Conservation (phyloP, 169 alveolate species). For the Plasmodium gaboni region DNA sequence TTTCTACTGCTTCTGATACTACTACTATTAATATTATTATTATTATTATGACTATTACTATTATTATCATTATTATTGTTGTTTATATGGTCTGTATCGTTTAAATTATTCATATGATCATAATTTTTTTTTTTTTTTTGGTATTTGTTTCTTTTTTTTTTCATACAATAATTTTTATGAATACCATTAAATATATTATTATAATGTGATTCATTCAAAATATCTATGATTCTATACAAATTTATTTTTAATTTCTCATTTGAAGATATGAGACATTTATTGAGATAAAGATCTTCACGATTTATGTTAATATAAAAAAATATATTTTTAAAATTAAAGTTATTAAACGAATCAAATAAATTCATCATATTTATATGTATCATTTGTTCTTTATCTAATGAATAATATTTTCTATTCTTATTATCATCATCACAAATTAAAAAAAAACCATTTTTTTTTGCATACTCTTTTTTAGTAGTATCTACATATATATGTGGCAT, state of each 20-base stretch:
- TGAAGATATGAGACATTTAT: slow-evolving; percentile 35
- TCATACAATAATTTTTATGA: not conserved
- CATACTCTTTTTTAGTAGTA: too few relatives aligned
- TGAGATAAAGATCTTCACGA: slow-evolving; percentile 67
- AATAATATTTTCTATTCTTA: too few relatives aligned
- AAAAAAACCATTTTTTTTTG: too few relatives aligned
- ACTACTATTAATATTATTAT: too few relatives aligned
- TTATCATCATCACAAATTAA: too few relatives aligned
- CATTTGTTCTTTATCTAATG: not conserved
- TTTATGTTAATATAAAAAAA: slow-evolving; percentile 41
- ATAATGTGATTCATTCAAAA: slow-evolving; percentile 15
- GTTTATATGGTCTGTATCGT: too few relatives aligned
- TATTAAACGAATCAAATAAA: slow-evolving; percentile 23
- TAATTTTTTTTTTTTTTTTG: not conserved
- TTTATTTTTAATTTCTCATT: slow-evolving; percentile 21
- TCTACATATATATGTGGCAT: too few relatives aligned
- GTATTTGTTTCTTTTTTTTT: not conserved
- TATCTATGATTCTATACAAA: slow-evolving; percentile 31
- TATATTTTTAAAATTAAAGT: slow-evolving; percentile 29
- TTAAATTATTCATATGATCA: too few relatives aligned
- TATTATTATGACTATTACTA: too few relatives aligned
- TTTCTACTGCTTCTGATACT: too few relatives aligned
- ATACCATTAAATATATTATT: not conserved
- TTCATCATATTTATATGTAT: slow-evolving; percentile 14
- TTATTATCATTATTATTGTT: too few relatives aligned